A percentile compares a stretch with the other conserved stretches of the same genome.
These are phyloP conservation scores for Acanthamoeba castellanii DNA, from an alignment of 208 protist species.

Conservation along the genomic window DNA sequence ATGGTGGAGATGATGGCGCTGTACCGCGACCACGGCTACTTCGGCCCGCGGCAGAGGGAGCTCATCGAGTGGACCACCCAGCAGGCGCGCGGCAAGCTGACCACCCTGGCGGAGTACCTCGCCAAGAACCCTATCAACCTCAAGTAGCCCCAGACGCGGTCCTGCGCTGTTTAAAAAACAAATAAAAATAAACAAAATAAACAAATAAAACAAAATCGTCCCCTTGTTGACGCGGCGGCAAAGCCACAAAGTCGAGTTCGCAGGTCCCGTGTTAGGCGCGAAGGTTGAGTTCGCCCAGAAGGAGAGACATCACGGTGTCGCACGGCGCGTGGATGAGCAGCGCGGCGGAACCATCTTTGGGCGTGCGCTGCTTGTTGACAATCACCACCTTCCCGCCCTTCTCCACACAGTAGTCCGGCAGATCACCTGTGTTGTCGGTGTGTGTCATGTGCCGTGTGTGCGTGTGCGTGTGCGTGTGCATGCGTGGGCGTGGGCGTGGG, in stretches of 20 bases:
- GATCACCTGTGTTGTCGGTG: not conserved
- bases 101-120: not conserved
- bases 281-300: not conserved
- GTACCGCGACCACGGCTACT: not conserved
- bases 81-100: not conserved
- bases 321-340: conserved; percentile 66
- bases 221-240: too few relatives aligned
- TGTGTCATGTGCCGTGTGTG: too few relatives aligned
- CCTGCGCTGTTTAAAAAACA: too few relatives aligned
- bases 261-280: too few relatives aligned
- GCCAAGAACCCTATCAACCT: not conserved
- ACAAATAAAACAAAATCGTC: too few relatives aligned
- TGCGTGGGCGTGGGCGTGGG: too few relatives aligned
- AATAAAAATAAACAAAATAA: too few relatives aligned
- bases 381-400: conserved; percentile 60
- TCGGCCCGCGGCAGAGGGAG: not conserved
- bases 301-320: conserved; percentile 18
- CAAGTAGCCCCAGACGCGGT: not conserved
- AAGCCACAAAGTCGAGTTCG: too few relatives aligned
- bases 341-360: conserved; percentile 22
- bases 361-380: conserved; percentile 68
- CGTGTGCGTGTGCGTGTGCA: too few relatives aligned
- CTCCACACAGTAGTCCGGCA: conserved; percentile 46
- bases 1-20: not conserved
- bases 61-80: not conserved